phyloP scores from a whole-genome alignment of 1,284 basidiomycete genomes.

The Calocybe gambosa region DNA sequence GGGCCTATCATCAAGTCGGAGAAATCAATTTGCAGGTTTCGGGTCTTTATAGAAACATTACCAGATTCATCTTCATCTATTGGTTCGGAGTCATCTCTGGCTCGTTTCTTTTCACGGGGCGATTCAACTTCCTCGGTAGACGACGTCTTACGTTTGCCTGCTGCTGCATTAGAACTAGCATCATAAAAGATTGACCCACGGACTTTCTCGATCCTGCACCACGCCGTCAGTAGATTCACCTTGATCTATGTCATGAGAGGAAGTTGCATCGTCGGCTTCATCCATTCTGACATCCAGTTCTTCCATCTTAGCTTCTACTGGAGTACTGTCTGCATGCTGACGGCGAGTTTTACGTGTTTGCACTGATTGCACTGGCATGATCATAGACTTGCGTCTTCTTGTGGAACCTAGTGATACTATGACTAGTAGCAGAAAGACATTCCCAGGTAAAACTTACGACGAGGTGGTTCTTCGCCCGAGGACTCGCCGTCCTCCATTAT shows the following conservation, averaged over 20 bases:
- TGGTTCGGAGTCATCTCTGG: constrained; percentile 63
- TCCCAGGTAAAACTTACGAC: constrained; percentile 25
- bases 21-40: not conserved
- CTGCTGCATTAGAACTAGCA: not conserved
- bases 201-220: constrained; percentile 29
- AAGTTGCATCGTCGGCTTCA: constrained; percentile 12
- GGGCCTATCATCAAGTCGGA: constrained; percentile 20
- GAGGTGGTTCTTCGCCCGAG: constrained; percentile 26
- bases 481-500: constrained; percentile 21
- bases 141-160: constrained; percentile 67
- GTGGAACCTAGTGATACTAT: constrained; percentile 26
- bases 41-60: constrained; percentile 20
- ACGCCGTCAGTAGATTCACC: constrained; percentile 20
- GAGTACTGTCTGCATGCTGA: constrained; percentile 20
- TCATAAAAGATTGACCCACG: constrained; percentile 4
- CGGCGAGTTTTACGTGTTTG: constrained; percentile 25
- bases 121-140: constrained; percentile 47
- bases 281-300: constrained; percentile 21
- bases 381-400: constrained; percentile 28
- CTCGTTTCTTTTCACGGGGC: constrained; percentile 54
- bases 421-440: not conserved
- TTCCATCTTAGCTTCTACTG: constrained; percentile 18
- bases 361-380: constrained; percentile 22
- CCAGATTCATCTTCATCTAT: constrained; percentile 60
- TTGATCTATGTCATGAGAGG: constrained; percentile 20